Evolutionary conservation across 805 yeast species (phyloP).

Genomic region (Candida jianshihensis): DNA sequence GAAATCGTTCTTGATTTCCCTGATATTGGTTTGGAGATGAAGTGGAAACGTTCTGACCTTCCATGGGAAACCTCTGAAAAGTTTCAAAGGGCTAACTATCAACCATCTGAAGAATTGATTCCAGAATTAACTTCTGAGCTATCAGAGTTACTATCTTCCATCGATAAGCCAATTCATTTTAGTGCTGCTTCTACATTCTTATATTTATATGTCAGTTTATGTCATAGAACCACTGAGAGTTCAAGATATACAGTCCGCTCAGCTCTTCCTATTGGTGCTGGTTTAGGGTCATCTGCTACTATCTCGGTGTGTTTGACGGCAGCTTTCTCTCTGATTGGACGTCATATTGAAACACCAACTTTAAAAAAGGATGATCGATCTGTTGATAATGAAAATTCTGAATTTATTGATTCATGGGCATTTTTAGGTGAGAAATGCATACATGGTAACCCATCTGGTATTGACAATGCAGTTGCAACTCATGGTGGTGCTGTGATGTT

Average conservation of each 20-base stretch:
- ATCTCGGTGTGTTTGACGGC: constrained; percentile 77
- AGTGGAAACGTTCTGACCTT: constrained; percentile 55
- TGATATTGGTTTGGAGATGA: constrained; percentile 60
- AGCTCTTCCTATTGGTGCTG: constrained; percentile 92
- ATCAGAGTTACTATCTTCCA: constrained; percentile 34
- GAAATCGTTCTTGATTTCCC: constrained; percentile 68
- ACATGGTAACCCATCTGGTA: constrained; percentile 95
- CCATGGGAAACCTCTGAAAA: constrained; percentile 45
- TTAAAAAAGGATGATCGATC: constrained; percentile 29
- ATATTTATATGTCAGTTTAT: constrained; percentile 61
- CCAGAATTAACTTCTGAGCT: constrained; percentile 50
- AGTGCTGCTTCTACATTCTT: constrained; percentile 80
- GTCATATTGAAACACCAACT: constrained; percentile 38
- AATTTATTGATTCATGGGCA: constrained; percentile 80
- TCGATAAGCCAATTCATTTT: constrained; percentile 54
- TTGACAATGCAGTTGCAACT: constrained; percentile 93
- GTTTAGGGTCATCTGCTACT: constrained; percentile 91
- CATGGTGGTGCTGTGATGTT: constrained; percentile 94
- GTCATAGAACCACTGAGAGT: constrained; percentile 41
- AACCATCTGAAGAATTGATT: constrained; percentile 46
- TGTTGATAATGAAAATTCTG: constrained; percentile 35
- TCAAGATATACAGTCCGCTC: constrained; percentile 64
- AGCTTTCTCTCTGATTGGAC: constrained; percentile 59
- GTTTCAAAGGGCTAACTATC: constrained; percentile 15
- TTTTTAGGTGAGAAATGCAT: constrained; percentile 91